Base-by-base conservation (phyloP, 768 basidiomycete genomes). In the Coprinopsis cinerea region DNA sequence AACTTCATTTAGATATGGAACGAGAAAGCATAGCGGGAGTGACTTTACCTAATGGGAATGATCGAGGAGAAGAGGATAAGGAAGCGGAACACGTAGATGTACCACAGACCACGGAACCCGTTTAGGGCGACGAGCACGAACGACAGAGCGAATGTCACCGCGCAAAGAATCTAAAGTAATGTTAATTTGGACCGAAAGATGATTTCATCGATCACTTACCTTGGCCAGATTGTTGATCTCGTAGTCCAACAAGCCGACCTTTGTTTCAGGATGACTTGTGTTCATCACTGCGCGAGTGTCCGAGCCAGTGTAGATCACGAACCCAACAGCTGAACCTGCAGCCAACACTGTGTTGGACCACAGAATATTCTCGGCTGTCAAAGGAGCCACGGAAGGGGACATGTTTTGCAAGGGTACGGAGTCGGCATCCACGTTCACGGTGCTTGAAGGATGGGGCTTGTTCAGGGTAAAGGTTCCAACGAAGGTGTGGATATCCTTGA, bases 241-340 rank as follows among this genome's bases (percentile, higher is more conserved):
- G 43, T 92, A 59, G 67, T 99, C 96, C 48, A 98, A 64, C 41
- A 94, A 61, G 2, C 96, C 96, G 40, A 90, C 80, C 65, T 99
- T 99, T 1, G 94, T 98, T 57, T 85, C 86, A 0, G 96, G 94
- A 67, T 95, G 92, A 57, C 90, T 93, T 3, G 96, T 99, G 57
- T 99, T 99, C 92, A 99, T 92, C 20, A 97, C 95, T 1, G 96
- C 96, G 48, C 96, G 75, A 5, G 95, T 98, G 65, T 99, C 94
- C 0, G 84, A 68, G 0, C 96, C 96, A 1, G 96, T 98, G 63
- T 97, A 99, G 2, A 96, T 76, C 18, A 99, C 83, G 48, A 98
- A 84, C 2, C 94, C 93, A 32, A 98, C 79, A 0, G 91, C 93
- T 20, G 85, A 85, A 1, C 95, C 96, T 0, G 96, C 92, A 17